A percentile compares a stretch with the other conserved stretches of the same genome.
Conservation (phyloP, 2,329 filamentous ascomycete genomes). For the Capronia coronata region DNA sequence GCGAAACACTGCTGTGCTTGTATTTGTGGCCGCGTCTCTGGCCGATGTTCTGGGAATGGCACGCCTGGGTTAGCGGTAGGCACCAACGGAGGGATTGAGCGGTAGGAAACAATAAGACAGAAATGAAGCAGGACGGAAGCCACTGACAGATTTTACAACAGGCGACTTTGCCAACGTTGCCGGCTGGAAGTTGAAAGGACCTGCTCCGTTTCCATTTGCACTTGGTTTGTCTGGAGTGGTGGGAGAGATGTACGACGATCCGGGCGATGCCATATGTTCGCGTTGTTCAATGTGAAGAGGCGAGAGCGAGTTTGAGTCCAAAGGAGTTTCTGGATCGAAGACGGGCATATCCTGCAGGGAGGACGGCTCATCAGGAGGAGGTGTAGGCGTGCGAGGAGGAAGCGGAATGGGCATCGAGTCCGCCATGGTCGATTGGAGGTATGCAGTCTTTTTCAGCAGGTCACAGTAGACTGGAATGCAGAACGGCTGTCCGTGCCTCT, state of each 20-base stretch:
- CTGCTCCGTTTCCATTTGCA: slow-evolving; percentile 8
- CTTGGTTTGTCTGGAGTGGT: slow-evolving; percentile 14
- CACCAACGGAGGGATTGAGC: not conserved
- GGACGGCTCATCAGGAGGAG: slow-evolving; percentile 48
- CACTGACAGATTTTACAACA: slow-evolving; percentile 63
- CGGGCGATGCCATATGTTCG: slow-evolving; percentile 10
- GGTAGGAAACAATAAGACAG: not conserved
- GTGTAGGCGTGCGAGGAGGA: slow-evolving; percentile 59
- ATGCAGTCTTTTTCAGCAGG: not conserved
- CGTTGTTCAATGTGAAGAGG: slow-evolving; percentile 31
- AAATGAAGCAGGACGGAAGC: not conserved
- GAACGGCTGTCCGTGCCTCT: not conserved
- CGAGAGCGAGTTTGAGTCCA: slow-evolving; percentile 44
- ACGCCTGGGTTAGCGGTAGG: slow-evolving; percentile 25
- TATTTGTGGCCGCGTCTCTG: slow-evolving; percentile 94
- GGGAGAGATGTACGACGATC: slow-evolving; percentile 9
- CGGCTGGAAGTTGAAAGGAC: slow-evolving; percentile 91
- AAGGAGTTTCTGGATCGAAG: slow-evolving; percentile 28
- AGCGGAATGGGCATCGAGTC: slow-evolving; percentile 49
- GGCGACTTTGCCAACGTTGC: slow-evolving; percentile 67
- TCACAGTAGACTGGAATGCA: slow-evolving; percentile 1
- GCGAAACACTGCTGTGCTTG: slow-evolving; percentile 92
- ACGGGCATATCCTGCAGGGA: slow-evolving; percentile 22
- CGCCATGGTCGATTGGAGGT: slow-evolving; percentile 8
- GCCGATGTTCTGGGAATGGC: slow-evolving; percentile 63